Conservation (phyloP, 805 yeast species). For the Ogataea polymorpha region DNA sequence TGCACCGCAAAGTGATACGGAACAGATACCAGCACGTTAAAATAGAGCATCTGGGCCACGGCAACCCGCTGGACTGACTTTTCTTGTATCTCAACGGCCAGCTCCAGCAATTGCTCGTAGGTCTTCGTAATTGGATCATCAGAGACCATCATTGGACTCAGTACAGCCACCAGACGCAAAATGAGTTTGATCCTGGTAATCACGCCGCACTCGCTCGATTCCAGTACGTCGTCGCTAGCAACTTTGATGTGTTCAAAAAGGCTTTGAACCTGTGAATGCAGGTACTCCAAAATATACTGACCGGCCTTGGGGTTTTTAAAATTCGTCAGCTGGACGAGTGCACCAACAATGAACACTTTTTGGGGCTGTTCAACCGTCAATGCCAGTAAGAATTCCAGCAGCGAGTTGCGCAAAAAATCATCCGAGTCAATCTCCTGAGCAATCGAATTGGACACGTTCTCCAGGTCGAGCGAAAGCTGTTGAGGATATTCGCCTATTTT, state of each 20-base stretch:
- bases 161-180: constrained; percentile 64
- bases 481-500: constrained; percentile 53
- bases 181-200: constrained; percentile 72
- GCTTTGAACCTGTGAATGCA: constrained; percentile 61
- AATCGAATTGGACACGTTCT: constrained; percentile 65
- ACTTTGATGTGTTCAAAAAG: constrained; percentile 38
- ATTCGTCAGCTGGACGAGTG: constrained; percentile 64
- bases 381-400: constrained; percentile 64
- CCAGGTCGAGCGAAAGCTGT: constrained; percentile 45
- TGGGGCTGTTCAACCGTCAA: constrained; percentile 87
- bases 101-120: constrained; percentile 49
- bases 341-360: constrained; percentile 70
- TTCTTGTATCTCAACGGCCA: constrained; percentile 56
- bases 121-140: constrained; percentile 41
- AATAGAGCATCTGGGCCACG: constrained; percentile 65
- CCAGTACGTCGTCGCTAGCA: constrained; percentile 19
- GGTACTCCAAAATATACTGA: constrained; percentile 61
- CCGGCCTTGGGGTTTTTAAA: constrained; percentile 64
- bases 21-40: constrained; percentile 55
- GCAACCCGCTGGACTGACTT: constrained; percentile 43
- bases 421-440: constrained; percentile 63
- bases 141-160: constrained; percentile 57
- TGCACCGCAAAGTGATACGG: constrained; percentile 47
- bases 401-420: constrained; percentile 53
- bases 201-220: constrained; percentile 44